Evolutionary conservation across 345 rosid species (phyloP).

Genomic region (Moricandia moricandioides): DNA sequence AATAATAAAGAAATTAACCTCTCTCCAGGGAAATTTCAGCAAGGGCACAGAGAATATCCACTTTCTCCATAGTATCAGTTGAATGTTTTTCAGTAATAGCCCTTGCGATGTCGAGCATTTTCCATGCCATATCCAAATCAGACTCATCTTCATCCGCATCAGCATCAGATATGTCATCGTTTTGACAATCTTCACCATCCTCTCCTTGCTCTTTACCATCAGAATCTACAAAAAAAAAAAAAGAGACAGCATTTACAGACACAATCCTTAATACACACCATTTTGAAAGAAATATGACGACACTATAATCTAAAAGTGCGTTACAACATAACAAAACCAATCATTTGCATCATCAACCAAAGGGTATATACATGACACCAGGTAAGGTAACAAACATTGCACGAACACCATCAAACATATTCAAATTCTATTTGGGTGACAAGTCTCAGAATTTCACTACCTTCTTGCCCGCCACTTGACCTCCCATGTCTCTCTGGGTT

Average conservation of each 20-base stretch:
- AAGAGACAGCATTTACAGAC: background rate
- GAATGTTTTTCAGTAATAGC: conserved; percentile 70
- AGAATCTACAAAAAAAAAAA: conserved; percentile 32
- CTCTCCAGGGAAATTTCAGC: conserved; percentile 91
- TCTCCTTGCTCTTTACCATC: conserved; percentile 52
- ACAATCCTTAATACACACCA: background rate
- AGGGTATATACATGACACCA: background rate
- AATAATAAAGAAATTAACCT: conserved; percentile 46
- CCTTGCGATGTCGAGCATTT: conserved; percentile 90
- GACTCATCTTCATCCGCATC: conserved; percentile 77
- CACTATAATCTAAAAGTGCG: background rate
- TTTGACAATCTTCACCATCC: conserved; percentile 54
- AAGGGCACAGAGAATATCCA: conserved; percentile 71
- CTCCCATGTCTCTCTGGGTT: conserved; percentile 48
- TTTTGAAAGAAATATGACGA: background rate
- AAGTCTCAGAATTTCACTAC: background rate
- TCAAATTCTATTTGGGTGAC: background rate
- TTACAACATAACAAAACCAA: background rate
- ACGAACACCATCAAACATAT: no score
- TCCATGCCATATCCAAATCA: conserved; percentile 93
- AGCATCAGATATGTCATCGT: conserved; percentile 56
- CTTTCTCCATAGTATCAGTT: conserved; percentile 73
- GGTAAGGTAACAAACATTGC: no score
- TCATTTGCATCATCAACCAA: background rate
- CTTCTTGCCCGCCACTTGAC: conserved; percentile 49